Evolutionary conservation across 805 yeast species (phyloP).

Genomic region (Cyberlindnera suaveolens): DNA sequence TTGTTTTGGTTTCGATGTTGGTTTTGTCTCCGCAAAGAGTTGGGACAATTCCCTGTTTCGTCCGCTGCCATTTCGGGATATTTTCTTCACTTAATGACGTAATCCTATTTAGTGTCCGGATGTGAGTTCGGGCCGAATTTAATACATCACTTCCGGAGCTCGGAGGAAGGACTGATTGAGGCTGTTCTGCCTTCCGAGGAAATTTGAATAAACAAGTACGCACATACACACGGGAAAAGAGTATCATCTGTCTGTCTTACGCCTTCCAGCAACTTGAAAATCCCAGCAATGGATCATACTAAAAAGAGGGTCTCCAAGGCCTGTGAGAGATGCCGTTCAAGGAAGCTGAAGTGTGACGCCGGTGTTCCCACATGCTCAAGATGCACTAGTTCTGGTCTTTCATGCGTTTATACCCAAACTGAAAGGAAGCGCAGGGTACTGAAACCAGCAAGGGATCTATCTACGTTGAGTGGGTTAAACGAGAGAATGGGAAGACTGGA

Average conservation of each 20-base stretch:
- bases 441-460: background rate
- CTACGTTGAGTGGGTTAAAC: slow-evolving; percentile 15
- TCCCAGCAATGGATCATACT: slow-evolving; percentile 8
- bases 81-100: too few relatives aligned
- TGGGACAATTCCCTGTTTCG: too few relatives aligned
- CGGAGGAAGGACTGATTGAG: too few relatives aligned
- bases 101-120: too few relatives aligned
- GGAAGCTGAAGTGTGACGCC: slow-evolving; percentile 79
- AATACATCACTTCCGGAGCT: too few relatives aligned
- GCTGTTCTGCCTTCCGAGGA: too few relatives aligned
- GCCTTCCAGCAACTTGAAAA: background rate
- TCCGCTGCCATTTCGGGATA: too few relatives aligned
- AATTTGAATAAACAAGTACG: too few relatives aligned
- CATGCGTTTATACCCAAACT: slow-evolving; percentile 11
- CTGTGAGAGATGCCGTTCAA: slow-evolving; percentile 50
- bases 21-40: too few relatives aligned
- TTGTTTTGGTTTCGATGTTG: too few relatives aligned
- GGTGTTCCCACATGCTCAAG: slow-evolving; percentile 65
- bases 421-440: slow-evolving; percentile 4
- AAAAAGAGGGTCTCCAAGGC: slow-evolving; percentile 34
- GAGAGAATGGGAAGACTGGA: slow-evolving; percentile 30
- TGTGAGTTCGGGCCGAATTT: too few relatives aligned
- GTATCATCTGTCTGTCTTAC: background rate
- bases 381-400: slow-evolving; percentile 68
- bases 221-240: too few relatives aligned